Conservation (phyloP, 257 asterid genomes). For the Prunella vulgaris region DNA sequence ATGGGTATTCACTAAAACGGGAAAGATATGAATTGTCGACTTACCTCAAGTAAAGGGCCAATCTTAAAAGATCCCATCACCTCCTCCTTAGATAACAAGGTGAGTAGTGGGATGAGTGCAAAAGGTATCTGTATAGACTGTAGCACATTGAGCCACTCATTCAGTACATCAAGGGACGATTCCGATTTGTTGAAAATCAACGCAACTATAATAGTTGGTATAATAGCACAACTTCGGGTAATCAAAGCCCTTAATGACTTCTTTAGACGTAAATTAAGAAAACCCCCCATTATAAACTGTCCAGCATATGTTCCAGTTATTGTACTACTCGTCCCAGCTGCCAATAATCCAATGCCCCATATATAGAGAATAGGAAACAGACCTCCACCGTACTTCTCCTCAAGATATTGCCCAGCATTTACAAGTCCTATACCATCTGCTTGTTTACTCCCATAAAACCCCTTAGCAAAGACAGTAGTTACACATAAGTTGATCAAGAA, state of each 20-base stretch:
- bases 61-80: constrained; percentile 86
- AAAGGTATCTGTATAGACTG: constrained; percentile 97
- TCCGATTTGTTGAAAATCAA: constrained; percentile 84
- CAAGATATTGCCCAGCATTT: constrained; percentile 90
- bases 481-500: constrained; percentile 88
- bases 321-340: constrained; percentile 98
- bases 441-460: constrained; percentile 72
- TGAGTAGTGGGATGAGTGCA: constrained; percentile 94
- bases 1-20: constrained; percentile 12
- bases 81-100: constrained; percentile 90
- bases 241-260: constrained; percentile 86
- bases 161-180: constrained; percentile 72
- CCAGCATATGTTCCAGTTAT: constrained; percentile 98
- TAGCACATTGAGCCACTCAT: constrained; percentile 96
- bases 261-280: constrained; percentile 80
- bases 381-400: constrained; percentile 95
- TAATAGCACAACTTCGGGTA: constrained; percentile 93
- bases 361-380: constrained; percentile 82
- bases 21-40: constrained; percentile 11
- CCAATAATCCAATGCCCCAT: constrained; percentile 97
- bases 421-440: constrained; percentile 81
- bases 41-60: constrained; percentile 69
- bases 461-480: constrained; percentile 93
- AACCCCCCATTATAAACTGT: constrained; percentile 98
- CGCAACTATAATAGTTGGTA: constrained; percentile 91